phyloP scores from a whole-genome alignment of 257 asterid genomes.

The Henckelia pumila region DNA sequence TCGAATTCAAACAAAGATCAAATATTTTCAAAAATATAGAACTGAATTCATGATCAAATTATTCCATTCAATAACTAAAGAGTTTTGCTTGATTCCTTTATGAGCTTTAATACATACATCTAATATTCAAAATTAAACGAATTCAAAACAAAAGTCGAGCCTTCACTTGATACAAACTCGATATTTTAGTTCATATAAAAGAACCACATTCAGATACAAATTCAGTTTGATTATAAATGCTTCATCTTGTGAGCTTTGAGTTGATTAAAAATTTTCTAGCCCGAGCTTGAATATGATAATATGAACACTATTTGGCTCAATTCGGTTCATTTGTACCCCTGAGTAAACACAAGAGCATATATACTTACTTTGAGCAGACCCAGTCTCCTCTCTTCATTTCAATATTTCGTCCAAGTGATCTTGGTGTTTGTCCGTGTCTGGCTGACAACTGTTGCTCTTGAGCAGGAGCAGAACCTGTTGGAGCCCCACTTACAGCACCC shows the following conservation, averaged over 20 bases:
- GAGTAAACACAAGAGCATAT: slow-evolving; percentile 12
- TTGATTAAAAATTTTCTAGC: neutral
- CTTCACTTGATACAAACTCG: neutral
- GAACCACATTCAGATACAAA: neutral
- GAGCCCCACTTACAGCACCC: slow-evolving; percentile 47
- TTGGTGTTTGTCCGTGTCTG: slow-evolving; percentile 35
- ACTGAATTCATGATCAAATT: neutral
- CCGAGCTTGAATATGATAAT: neutral
- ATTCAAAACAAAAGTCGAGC: neutral
- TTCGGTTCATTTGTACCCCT: neutral
- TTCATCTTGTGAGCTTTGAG: neutral
- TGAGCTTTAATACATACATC: neutral
- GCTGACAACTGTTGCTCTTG: slow-evolving; percentile 41
- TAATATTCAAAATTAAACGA: too few relatives aligned
- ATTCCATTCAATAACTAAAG: neutral
- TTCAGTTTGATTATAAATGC: too few relatives aligned
- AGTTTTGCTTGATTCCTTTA: neutral
- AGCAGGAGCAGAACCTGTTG: slow-evolving; percentile 35
- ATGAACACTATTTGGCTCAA: neutral
- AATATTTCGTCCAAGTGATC: slow-evolving; percentile 57
- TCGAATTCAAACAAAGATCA: neutral
- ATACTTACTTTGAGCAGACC: slow-evolving; percentile 83
- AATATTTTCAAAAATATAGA: neutral
- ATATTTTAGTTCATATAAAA: neutral
- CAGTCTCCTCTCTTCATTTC: slow-evolving; percentile 98